Base-by-base conservation (phyloP, 352 stramenopile genomes). In the Elongisporangium anandrum region DNA sequence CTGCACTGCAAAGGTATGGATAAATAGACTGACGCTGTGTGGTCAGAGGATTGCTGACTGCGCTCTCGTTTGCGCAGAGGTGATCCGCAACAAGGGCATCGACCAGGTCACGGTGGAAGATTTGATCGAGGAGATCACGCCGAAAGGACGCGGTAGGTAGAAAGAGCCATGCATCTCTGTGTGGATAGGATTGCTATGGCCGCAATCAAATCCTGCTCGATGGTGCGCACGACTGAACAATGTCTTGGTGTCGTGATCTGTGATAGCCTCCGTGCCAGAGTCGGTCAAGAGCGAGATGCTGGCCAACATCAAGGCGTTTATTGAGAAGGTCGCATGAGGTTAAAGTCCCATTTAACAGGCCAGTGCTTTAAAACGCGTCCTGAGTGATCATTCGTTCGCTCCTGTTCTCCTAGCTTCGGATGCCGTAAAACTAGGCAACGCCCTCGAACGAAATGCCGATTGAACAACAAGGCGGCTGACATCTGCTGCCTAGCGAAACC, bases 21-120 rank as follows among this genome's bases (percentile, higher is more conserved):
- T 17, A 15, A 26, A 22, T 49, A 57, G 22, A n/a, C 45, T 15
- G 29, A 50, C 13, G 21, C 19, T 56, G 21, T 26, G 15, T 41
- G 17, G 20, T 23, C n/a, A 16, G 49, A 38, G 15, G 6, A 26
- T 15, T 20, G 19, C 59, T 49, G 12, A 39, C 7, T 22, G 34
- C 16, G 34, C 64, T 15, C 26, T 15, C 15, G 39, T 45, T 3
- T 19, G 20, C 53, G 71, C 68, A 94, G 93, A 98, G 68, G 81
- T 98, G 39, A 98, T 98, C 61, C 76, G 89, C 53, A 95, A 73
- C 63, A 98, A 98, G 60, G 94, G 92, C 20, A 91, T 98, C 56
- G 88, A 98, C 61, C 88, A 97, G 69, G 95, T 98, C 54, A 98
- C 91, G 0, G 90, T 98, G 41, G 94, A 98, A 61, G 92, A 98